Evolutionary conservation across 192 early-diverging fungal species (phyloP).

Genomic region (Rhizoclosmatium sp.): DNA sequence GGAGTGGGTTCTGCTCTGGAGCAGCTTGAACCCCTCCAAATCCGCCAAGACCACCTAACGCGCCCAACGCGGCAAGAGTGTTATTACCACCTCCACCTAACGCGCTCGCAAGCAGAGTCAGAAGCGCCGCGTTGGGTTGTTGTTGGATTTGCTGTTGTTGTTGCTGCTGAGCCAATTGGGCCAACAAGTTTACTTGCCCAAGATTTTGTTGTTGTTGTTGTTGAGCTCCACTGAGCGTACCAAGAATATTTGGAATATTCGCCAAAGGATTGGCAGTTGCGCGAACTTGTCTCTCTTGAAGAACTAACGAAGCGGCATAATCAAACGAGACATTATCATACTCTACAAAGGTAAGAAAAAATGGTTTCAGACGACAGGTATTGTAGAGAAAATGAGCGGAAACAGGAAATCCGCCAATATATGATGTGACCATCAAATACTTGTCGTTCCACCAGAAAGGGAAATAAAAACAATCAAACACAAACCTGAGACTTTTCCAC

Average conservation of each 20-base stretch:
- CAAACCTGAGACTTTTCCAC: constrained; percentile 48
- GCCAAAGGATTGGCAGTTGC: constrained; percentile 30
- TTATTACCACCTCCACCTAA: constrained; percentile 28
- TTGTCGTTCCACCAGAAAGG: background rate
- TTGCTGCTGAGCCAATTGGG: constrained; percentile 23
- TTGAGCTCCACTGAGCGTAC: constrained; percentile 21
- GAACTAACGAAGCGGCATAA: constrained; percentile 42
- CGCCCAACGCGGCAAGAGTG: constrained; percentile 6
- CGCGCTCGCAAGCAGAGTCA: constrained; percentile 32
- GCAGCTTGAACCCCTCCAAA: constrained; percentile 1
- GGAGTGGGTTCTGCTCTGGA: background rate
- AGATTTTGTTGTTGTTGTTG: constrained; percentile 44
- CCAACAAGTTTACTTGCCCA: constrained; percentile 9
- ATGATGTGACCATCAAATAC: no score
- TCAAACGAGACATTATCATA: constrained; percentile 53
- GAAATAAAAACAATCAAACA: background rate
- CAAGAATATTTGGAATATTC: constrained; percentile 8
- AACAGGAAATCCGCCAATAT: no score
- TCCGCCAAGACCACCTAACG: constrained; percentile 33
- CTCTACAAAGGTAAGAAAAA: constrained; percentile 36
- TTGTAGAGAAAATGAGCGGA: background rate
- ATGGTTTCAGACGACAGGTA: background rate
- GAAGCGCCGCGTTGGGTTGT: constrained; percentile 22
- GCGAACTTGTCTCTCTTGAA: constrained; percentile 45
- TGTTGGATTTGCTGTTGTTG: constrained; percentile 17